These are phyloP conservation scores for Eremothecium sinecaudum DNA, from an alignment of 1,139 yeast genomes.

Conservation along the genomic window DNA sequence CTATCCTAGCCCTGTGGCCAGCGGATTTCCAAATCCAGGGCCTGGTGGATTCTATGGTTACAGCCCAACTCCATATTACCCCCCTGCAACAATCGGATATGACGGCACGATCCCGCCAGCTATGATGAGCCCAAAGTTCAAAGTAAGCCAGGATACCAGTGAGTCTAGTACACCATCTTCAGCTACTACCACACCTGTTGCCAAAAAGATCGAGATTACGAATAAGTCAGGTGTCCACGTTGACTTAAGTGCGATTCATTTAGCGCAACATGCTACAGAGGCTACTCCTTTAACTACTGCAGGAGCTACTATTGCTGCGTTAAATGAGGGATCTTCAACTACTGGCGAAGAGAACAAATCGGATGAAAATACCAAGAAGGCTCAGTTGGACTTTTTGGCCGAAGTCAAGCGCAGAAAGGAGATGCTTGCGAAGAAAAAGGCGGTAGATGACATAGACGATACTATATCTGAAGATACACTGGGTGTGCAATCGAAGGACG, in stretches of 20 bases:
- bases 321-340: conserved; percentile 10
- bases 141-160: conserved; percentile 3
- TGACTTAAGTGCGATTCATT: conserved; percentile 24
- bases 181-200: conserved; percentile 14
- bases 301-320: conserved; percentile 10
- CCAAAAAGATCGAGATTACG: conserved; percentile 28
- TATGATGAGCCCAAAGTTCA: conserved; percentile 4
- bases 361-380: conserved; percentile 9
- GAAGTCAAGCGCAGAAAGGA: conserved; percentile 23
- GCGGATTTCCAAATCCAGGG: conserved; percentile 1
- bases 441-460: conserved; percentile 8
- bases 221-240: conserved; percentile 29
- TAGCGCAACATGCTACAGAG: conserved; percentile 12
- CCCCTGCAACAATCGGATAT: conserved; percentile 4
- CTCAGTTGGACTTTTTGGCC: conserved; percentile 17
- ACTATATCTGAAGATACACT: conserved; percentile 6
- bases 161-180: conserved; percentile 10
- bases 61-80: conserved; percentile 3
- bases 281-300: conserved; percentile 4
- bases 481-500: conserved; percentile 6
- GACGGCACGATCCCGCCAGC: conserved; percentile 3
- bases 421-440: conserved; percentile 20
- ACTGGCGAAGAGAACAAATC: conserved; percentile 11
- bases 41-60: conserved; percentile 4
- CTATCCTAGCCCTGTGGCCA: conserved; percentile 4